These are phyloP conservation scores for Sugiyamaella valdiviana DNA, from an alignment of 805 yeast species.

Conservation along the genomic window DNA sequence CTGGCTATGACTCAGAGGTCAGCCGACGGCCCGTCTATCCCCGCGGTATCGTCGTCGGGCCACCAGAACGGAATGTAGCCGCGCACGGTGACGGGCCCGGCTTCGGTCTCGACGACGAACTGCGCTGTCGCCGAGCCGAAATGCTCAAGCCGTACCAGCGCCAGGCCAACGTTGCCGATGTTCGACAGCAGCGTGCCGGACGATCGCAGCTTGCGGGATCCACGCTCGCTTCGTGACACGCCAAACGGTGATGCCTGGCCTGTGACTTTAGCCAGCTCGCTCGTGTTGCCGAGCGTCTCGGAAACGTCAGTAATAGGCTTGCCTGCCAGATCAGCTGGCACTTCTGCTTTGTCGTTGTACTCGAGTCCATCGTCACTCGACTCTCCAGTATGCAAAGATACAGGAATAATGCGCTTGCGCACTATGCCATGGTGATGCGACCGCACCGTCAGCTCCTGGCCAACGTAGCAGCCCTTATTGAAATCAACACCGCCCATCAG, in stretches of 20 bases:
- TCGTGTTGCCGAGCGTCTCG: slow-evolving; percentile 4
- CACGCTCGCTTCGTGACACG: background rate
- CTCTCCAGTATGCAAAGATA: slow-evolving; percentile 32
- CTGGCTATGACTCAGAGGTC: no score
- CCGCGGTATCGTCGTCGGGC: slow-evolving; percentile 41
- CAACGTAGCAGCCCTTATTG: slow-evolving; percentile 93
- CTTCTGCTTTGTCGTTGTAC: slow-evolving; percentile 15
- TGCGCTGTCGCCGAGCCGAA: slow-evolving; percentile 33
- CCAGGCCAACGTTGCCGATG: slow-evolving; percentile 59
- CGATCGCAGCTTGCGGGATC: slow-evolving; percentile 34
- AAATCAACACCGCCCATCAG: slow-evolving; percentile 73
- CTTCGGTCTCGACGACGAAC: slow-evolving; percentile 26
- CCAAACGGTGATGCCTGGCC: slow-evolving; percentile 18
- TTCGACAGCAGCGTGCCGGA: slow-evolving; percentile 57
- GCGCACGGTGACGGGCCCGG: slow-evolving; percentile 37
- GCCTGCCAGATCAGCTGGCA: slow-evolving; percentile 11
- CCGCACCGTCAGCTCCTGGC: slow-evolving; percentile 91
- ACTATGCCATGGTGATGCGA: slow-evolving; percentile 77
- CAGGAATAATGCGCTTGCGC: slow-evolving; percentile 78
- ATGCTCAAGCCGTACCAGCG: slow-evolving; percentile 48
- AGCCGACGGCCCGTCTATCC: no score
- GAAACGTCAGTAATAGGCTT: slow-evolving; percentile 14
- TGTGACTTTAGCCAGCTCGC: slow-evolving; percentile 5
- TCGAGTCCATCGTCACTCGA: slow-evolving; percentile 6
- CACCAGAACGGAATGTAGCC: slow-evolving; percentile 70